phyloP scores from a whole-genome alignment of 2,329 filamentous ascomycete genomes.

The Pyrenochaeta sp. region DNA sequence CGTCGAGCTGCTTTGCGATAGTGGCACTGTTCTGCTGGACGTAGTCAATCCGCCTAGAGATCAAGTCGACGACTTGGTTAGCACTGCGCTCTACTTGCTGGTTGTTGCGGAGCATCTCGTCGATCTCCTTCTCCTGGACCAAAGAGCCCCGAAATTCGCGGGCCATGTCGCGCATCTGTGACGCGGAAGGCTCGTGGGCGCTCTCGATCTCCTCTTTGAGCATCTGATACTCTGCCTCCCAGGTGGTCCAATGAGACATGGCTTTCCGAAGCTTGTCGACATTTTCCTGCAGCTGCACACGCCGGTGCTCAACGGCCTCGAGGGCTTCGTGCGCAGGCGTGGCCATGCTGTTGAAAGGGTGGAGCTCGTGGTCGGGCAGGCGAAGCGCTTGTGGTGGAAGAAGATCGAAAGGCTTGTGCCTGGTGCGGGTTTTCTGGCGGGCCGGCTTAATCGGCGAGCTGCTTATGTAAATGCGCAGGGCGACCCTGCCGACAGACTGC shows the following conservation, averaged over 20 bases:
- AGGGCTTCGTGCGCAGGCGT: slow-evolving; percentile 58
- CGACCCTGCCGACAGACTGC: too few species aligned
- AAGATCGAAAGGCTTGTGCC: too few species aligned
- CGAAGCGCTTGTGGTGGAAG: slow-evolving; percentile 4
- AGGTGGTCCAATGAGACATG: slow-evolving; percentile 86
- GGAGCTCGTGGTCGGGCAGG: slow-evolving; percentile 5
- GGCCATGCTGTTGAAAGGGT: slow-evolving; percentile 28
- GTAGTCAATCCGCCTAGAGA: slow-evolving; percentile 85
- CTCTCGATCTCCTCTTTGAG: slow-evolving; percentile 80
- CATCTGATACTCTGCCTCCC: slow-evolving; percentile 90
- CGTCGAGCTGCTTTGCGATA: slow-evolving; percentile 74
- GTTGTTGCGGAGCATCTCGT: slow-evolving; percentile 59
- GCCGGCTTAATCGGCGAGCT: too few species aligned
- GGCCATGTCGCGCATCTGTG: slow-evolving; percentile 56
- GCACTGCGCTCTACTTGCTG: slow-evolving; percentile 58
- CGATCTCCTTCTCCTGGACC: slow-evolving; percentile 67
- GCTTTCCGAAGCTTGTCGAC: slow-evolving; percentile 76
- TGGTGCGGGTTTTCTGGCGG: too few species aligned
- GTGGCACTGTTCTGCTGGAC: slow-evolving; percentile 81
- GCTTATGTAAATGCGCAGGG: too few species aligned
- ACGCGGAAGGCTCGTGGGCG: slow-evolving; percentile 31
- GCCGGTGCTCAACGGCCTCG: slow-evolving; percentile 75
- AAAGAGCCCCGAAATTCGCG: slow-evolving; percentile 69
- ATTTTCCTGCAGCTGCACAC: slow-evolving; percentile 76
- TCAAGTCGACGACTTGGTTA: slow-evolving; percentile 70